These are phyloP conservation scores for Cladosporium phlei DNA, from an alignment of 2,329 filamentous ascomycete genomes.

Conservation along the genomic window DNA sequence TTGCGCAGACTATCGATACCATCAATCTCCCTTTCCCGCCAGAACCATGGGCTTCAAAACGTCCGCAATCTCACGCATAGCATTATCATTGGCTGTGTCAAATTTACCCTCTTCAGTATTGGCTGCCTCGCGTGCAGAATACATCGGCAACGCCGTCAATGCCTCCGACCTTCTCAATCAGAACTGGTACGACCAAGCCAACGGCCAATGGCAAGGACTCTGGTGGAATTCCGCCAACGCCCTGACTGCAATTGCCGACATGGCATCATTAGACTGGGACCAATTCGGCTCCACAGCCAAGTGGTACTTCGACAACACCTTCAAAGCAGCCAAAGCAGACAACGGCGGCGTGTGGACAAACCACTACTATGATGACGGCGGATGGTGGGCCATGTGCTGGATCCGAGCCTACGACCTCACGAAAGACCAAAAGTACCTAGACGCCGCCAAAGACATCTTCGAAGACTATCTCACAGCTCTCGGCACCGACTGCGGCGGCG, in stretches of 20 bases:
- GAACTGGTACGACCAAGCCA: conserved; percentile 13
- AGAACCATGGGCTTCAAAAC: conserved; percentile 11
- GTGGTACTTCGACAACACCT: conserved; percentile 43
- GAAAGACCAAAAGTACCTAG: conserved; percentile 39
- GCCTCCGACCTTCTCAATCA: conserved; percentile 17
- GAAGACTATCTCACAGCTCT: conserved; percentile 39
- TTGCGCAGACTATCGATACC: background rate
- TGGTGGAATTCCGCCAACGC: conserved; percentile 74
- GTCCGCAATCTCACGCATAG: conserved; percentile 5
- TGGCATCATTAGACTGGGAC: conserved; percentile 36
- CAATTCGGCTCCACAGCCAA: conserved; percentile 31
- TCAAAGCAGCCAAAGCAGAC: conserved; percentile 20
- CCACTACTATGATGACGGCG: conserved; percentile 49
- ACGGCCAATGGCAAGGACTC: conserved; percentile 57
- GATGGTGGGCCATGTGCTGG: conserved; percentile 51
- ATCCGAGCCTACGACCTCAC: conserved; percentile 50
- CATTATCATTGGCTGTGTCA: conserved; percentile 6
- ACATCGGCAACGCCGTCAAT: conserved; percentile 12
- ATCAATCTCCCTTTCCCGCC: background rate
- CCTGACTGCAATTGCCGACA: conserved; percentile 58
- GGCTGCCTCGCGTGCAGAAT: conserved; percentile 11
- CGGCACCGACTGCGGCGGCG: conserved; percentile 37
- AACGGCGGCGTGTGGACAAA: conserved; percentile 35
- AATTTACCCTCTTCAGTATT: conserved; percentile 7
- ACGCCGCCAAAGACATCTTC: conserved; percentile 45